phyloP scores from a whole-genome alignment of 371 early-diverging fungal species.

The Mortierella sp. region DNA sequence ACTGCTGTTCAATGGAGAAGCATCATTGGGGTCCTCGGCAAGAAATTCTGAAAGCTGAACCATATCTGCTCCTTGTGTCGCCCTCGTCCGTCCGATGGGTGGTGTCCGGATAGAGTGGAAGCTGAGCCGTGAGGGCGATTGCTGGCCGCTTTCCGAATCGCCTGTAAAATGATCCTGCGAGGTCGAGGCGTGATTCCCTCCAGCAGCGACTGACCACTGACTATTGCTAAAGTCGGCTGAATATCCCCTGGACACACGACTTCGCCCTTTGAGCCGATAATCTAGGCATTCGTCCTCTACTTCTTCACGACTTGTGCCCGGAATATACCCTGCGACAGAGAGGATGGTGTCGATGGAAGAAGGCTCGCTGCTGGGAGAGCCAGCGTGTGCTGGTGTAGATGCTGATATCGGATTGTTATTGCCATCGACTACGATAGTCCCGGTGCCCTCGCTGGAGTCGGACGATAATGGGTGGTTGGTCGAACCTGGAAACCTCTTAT shows the following conservation, averaged over 20 bases:
- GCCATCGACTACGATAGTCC: conserved; percentile 1
- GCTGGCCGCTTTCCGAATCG: not conserved
- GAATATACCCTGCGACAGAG: not conserved
- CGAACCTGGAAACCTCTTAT: not conserved
- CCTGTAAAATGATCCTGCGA: not conserved
- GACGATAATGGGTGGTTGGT: not conserved
- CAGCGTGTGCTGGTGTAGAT: not conserved
- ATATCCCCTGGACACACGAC: conserved; percentile 25
- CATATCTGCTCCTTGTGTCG: conserved; percentile 22
- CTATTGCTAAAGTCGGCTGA: conserved; percentile 11
- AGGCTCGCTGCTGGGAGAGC: conserved; percentile 24
- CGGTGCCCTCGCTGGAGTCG: not conserved
- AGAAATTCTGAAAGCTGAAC: conserved; percentile 48
- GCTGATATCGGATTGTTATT: conserved; percentile 10
- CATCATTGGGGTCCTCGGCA: conserved; percentile 9
- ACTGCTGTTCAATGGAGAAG: not conserved
- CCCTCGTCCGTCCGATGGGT: not conserved
- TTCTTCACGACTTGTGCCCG: conserved; percentile 19
- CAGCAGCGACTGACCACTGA: conserved; percentile 9
- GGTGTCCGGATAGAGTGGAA: not conserved
- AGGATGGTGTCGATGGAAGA: conserved; percentile 24
- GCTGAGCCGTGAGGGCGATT: not conserved
- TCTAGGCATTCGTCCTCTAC: conserved; percentile 29
- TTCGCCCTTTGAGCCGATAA: conserved; percentile 38
- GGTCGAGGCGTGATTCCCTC: not conserved